A percentile compares a stretch with the other conserved stretches of the same genome.
Evolutionary conservation across 2,329 filamentous ascomycete genomes (phyloP).

Genomic region (Nothopassalora personata): DNA sequence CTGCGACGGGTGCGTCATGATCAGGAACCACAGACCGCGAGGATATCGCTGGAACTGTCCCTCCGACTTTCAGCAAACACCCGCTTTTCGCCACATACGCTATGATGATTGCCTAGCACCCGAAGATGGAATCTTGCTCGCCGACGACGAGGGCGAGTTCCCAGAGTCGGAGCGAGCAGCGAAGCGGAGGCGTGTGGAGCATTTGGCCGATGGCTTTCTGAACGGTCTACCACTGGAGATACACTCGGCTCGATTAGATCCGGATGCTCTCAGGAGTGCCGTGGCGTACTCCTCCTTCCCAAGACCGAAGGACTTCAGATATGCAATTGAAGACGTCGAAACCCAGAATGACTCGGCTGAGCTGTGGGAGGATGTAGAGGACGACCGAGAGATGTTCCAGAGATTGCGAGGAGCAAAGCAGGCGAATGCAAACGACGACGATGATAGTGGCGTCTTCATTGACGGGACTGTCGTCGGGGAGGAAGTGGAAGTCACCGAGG

Average conservation of each 20-base stretch:
- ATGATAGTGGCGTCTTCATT: not conserved
- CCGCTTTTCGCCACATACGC: slow-evolving; percentile 24
- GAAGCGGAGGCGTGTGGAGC: slow-evolving; percentile 54
- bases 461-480: not conserved
- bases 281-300: slow-evolving; percentile 7
- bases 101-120: slow-evolving; percentile 21
- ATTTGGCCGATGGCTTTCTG: slow-evolving; percentile 55
- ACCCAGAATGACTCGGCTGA: not conserved
- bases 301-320: slow-evolving; percentile 56
- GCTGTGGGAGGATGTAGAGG: slow-evolving; percentile 10
- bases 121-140: slow-evolving; percentile 43
- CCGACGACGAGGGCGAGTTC: slow-evolving; percentile 55
- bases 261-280: slow-evolving; percentile 16
- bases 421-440: not conserved
- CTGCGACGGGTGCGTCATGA: slow-evolving; percentile 16
- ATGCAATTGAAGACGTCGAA: slow-evolving; percentile 6
- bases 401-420: not conserved
- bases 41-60: slow-evolving; percentile 29
- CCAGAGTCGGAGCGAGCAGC: slow-evolving; percentile 46
- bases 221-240: slow-evolving; percentile 53
- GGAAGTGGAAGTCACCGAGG: slow-evolving; percentile 6
- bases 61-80: slow-evolving; percentile 28
- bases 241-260: slow-evolving; percentile 47
- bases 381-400: slow-evolving; percentile 15
- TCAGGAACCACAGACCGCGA: slow-evolving; percentile 27